A percentile compares a stretch with the other conserved stretches of the same genome.
Conservation (phyloP, 2,329 filamentous ascomycete genomes). For the Capronia americana region DNA sequence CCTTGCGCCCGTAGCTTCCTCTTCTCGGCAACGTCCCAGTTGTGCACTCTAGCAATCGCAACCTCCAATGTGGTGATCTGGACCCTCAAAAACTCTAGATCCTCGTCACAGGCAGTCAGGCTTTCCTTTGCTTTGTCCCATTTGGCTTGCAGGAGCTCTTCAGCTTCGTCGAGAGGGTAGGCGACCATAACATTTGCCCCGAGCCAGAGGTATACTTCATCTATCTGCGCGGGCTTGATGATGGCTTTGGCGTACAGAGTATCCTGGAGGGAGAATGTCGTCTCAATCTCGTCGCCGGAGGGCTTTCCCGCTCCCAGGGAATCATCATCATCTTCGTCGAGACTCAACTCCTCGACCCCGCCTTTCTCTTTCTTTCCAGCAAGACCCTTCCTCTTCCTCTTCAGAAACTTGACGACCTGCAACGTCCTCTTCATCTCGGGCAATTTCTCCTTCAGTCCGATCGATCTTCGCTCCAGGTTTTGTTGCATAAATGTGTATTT, state of each 20-base stretch:
- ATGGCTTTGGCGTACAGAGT: slow-evolving; percentile 90
- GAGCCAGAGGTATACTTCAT: slow-evolving; percentile 98
- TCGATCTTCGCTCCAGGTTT: slow-evolving; percentile 83
- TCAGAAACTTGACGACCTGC: slow-evolving; percentile 86
- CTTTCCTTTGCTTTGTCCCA: slow-evolving; percentile 79
- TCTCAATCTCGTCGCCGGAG: slow-evolving; percentile 63
- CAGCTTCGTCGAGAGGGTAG: slow-evolving; percentile 88
- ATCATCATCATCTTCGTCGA: slow-evolving; percentile 25
- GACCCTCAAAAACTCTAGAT: slow-evolving; percentile 91
- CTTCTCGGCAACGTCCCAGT: slow-evolving; percentile 97
- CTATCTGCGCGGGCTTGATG: slow-evolving; percentile 71
- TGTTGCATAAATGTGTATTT: slow-evolving; percentile 99
- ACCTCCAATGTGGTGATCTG: slow-evolving; percentile 99
- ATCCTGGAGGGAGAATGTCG: slow-evolving; percentile 95
- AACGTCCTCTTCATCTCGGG: slow-evolving; percentile 96
- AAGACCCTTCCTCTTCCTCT: slow-evolving; percentile 73
- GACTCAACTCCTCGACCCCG: slow-evolving; percentile 7
- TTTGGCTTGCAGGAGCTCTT: slow-evolving; percentile 77
- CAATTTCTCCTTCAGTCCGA: slow-evolving; percentile 89
- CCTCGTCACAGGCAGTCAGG: slow-evolving; percentile 89
- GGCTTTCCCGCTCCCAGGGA: too few relatives aligned
- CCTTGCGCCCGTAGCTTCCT: slow-evolving; percentile 75
- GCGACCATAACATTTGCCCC: slow-evolving; percentile 98
- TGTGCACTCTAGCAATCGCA: slow-evolving; percentile 95
- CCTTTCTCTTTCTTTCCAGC: neutral